These are phyloP conservation scores for Aspergillus terreus DNA, from an alignment of 2,329 filamentous ascomycete species.

Conservation along the genomic window DNA sequence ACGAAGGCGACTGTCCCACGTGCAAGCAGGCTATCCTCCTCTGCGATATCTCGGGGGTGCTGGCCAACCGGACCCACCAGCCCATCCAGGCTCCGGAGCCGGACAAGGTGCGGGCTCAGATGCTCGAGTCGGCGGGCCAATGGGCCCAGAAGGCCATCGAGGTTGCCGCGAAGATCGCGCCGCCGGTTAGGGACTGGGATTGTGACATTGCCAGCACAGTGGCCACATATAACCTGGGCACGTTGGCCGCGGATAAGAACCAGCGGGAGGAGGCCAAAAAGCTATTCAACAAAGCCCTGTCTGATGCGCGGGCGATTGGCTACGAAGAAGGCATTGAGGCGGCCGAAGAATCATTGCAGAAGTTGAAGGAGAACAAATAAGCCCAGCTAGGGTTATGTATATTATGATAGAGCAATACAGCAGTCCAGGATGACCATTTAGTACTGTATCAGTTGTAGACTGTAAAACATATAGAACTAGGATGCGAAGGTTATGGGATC, in stretches of 20 bases:
- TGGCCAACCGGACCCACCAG: conserved; percentile 32
- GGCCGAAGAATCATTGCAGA: conserved; percentile 28
- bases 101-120: conserved; percentile 54
- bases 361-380: conserved; percentile 21
- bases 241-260: conserved; percentile 74
- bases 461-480: too few species aligned
- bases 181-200: conserved; percentile 66
- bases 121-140: conserved; percentile 65
- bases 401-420: not conserved
- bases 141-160: conserved; percentile 77
- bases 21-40: conserved; percentile 75
- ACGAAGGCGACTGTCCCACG: conserved; percentile 42
- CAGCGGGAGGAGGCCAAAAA: conserved; percentile 61
- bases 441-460: not conserved
- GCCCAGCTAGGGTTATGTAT: not conserved
- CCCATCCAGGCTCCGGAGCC: conserved; percentile 24
- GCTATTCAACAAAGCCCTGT: conserved; percentile 66
- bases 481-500: too few species aligned
- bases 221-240: conserved; percentile 80
- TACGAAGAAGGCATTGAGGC: conserved; percentile 31
- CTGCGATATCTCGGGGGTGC: conserved; percentile 56
- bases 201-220: conserved; percentile 81
- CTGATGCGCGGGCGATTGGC: conserved; percentile 49
- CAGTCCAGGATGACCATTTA: not conserved
- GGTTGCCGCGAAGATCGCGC: conserved; percentile 62